Evolutionary conservation across 352 stramenopile species (phyloP).

Genomic region (Phytophthora cryptogea): DNA sequence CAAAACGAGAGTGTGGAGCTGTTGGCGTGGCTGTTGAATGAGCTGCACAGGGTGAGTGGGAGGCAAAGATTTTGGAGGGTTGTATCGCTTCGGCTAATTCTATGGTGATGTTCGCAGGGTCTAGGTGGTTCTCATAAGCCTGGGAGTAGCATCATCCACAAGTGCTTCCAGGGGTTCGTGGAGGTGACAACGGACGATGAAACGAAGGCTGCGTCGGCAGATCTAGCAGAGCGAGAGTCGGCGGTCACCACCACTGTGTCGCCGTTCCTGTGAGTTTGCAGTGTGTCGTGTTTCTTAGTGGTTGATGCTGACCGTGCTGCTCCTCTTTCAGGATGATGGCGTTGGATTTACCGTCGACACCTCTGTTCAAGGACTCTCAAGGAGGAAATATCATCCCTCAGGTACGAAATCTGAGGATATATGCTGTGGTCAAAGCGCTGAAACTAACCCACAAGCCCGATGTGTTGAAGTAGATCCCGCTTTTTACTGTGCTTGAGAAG

Average conservation of each 20-base stretch:
- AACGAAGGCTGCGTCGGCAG: slow-evolving; percentile 37
- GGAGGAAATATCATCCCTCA: slow-evolving; percentile 97
- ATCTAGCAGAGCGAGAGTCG: slow-evolving; percentile 37
- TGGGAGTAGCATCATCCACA: slow-evolving; percentile 94
- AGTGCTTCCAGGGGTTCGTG: slow-evolving; percentile 96
- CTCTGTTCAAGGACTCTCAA: slow-evolving; percentile 98
- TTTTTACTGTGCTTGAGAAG: slow-evolving; percentile 97
- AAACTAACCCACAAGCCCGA: neutral
- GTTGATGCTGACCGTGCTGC: neutral
- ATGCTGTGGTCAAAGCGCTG: neutral
- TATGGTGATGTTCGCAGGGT: slow-evolving; percentile 43
- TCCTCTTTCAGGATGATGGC: slow-evolving; percentile 90
- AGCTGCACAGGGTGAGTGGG: slow-evolving; percentile 84
- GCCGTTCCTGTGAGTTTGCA: slow-evolving; percentile 66
- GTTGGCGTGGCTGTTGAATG: slow-evolving; percentile 96
- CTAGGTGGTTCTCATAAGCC: slow-evolving; percentile 84
- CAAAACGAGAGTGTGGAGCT: slow-evolving; percentile 97
- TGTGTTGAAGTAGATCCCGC: slow-evolving; percentile 79
- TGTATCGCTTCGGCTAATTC: slow-evolving; percentile 3
- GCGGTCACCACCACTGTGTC: slow-evolving; percentile 48
- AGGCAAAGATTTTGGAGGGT: neutral
- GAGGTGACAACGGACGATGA: slow-evolving; percentile 90
- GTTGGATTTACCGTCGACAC: slow-evolving; percentile 97
- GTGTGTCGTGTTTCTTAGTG: neutral
- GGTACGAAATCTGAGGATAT: slow-evolving; percentile 31